Conservation (phyloP, 768 basidiomycete genomes). For the Chlorophyllum brunneum region DNA sequence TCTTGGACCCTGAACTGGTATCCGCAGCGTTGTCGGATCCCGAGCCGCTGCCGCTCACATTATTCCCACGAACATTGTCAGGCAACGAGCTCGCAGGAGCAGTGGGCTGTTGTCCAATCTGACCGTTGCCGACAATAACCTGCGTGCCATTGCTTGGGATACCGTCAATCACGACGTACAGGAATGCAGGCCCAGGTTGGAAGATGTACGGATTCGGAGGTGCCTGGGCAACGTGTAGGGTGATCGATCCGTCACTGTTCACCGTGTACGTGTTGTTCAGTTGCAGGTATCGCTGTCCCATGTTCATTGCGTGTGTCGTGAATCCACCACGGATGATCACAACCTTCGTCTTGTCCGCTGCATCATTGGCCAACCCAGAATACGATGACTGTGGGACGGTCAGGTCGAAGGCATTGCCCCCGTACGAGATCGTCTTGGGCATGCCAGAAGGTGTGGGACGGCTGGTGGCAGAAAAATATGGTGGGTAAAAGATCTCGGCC, state of each 20-base stretch:
- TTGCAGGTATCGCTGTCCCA: slow-evolving; percentile 79
- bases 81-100: slow-evolving; percentile 43
- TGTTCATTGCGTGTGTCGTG: slow-evolving; percentile 85
- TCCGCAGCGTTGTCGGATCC: slow-evolving; percentile 13
- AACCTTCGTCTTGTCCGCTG: slow-evolving; percentile 72
- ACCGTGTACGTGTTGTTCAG: slow-evolving; percentile 85
- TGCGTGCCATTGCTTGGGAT: slow-evolving; percentile 78
- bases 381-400: slow-evolving; percentile 64
- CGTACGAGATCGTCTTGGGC: slow-evolving; percentile 77
- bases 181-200: slow-evolving; percentile 82
- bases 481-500: slow-evolving; percentile 88
- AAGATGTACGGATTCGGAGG: slow-evolving; percentile 85
- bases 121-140: slow-evolving; percentile 77
- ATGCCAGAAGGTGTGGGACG: slow-evolving; percentile 71
- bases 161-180: slow-evolving; percentile 82
- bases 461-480: slow-evolving; percentile 68
- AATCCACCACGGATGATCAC: slow-evolving; percentile 82
- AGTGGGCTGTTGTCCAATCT: slow-evolving; percentile 68
- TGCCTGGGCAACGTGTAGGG: slow-evolving; percentile 75
- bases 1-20: slow-evolving; percentile 16
- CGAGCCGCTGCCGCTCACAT: slow-evolving; percentile 34
- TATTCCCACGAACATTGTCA: slow-evolving; percentile 38
- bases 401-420: slow-evolving; percentile 78
- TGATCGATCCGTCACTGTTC: slow-evolving; percentile 70
- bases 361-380: slow-evolving; percentile 60